Conservation (phyloP, 2,329 filamentous ascomycete species). For the Hysterium pulicare region DNA sequence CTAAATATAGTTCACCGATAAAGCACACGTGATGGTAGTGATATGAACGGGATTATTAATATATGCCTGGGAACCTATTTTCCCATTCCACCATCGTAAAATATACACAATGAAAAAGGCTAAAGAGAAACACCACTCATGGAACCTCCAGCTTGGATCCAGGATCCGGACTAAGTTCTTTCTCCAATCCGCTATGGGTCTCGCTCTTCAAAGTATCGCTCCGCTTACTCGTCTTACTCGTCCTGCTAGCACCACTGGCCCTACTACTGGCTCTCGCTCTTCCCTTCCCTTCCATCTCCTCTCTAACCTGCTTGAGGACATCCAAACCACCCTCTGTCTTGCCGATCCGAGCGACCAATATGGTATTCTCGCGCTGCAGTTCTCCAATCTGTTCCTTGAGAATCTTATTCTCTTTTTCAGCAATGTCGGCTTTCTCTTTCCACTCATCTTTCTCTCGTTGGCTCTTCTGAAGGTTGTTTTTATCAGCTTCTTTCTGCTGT, state of each 20-base stretch:
- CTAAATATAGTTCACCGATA: too few species aligned
- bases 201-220: too few species aligned
- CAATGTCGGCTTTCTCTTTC: slow-evolving; percentile 42
- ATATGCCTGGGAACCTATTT: too few species aligned
- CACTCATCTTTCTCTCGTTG: slow-evolving; percentile 50
- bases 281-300: slow-evolving; percentile 21
- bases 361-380: slow-evolving; percentile 57
- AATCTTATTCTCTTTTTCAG: slow-evolving; percentile 50
- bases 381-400: slow-evolving; percentile 52
- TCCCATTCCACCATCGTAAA: too few species aligned
- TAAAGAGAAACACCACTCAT: too few species aligned
- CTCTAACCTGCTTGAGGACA: slow-evolving; percentile 29
- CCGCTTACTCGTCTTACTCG: slow-evolving; percentile 12
- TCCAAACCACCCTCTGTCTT: slow-evolving; percentile 35
- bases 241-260: slow-evolving; percentile 19
- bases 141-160: too few species aligned
- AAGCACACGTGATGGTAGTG: too few species aligned
- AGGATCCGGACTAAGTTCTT: neutral
- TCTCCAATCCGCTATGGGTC: neutral
- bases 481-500: slow-evolving; percentile 58
- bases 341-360: slow-evolving; percentile 45
- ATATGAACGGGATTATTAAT: too few species aligned
- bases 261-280: slow-evolving; percentile 21
- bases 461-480: slow-evolving; percentile 45
- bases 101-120: too few species aligned